A percentile compares a stretch with the other conserved stretches of the same genome.
Conservation (phyloP, 2,329 filamentous ascomycete genomes). For the Geosmithia putterillii region DNA sequence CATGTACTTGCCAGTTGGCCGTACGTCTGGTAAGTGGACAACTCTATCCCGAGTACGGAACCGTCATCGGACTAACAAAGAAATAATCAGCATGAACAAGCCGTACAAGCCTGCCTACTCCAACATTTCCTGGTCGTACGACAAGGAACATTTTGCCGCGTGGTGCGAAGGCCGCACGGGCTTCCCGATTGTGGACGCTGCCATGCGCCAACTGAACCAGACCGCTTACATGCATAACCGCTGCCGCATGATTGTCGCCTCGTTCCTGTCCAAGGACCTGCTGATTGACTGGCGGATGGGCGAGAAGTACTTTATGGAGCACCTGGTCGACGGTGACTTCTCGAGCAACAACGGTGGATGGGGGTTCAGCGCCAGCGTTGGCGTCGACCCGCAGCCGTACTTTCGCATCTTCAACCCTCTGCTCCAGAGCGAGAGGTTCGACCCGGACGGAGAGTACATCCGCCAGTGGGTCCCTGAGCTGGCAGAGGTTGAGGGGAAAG, state of each 20-base stretch:
- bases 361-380: slow-evolving; percentile 48
- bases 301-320: slow-evolving; percentile 72
- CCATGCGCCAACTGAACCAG: slow-evolving; percentile 63
- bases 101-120: slow-evolving; percentile 71
- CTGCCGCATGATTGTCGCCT: slow-evolving; percentile 72
- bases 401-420: slow-evolving; percentile 85
- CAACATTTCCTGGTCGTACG: slow-evolving; percentile 72
- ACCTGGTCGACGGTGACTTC: slow-evolving; percentile 69
- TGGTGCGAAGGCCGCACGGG: slow-evolving; percentile 70
- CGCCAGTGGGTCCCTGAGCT: slow-evolving; percentile 74
- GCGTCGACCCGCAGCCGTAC: slow-evolving; percentile 79
- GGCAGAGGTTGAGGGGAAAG: slow-evolving; percentile 46
- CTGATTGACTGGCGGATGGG: slow-evolving; percentile 76
- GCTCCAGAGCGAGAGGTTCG: slow-evolving; percentile 78
- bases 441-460: slow-evolving; percentile 68
- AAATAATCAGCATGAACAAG: slow-evolving; percentile 37
- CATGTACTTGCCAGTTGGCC: slow-evolving; percentile 80
- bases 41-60: neutral
- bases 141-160: slow-evolving; percentile 52
- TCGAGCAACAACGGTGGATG: slow-evolving; percentile 61
- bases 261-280: slow-evolving; percentile 69
- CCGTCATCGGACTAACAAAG: neutral
- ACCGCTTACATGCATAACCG: slow-evolving; percentile 77
- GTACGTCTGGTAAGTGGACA: slow-evolving; percentile 57
- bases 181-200: slow-evolving; percentile 74